A percentile compares a stretch with the other conserved stretches of the same genome.
Conservation (phyloP, 805 yeast species). For the Candida germanica region DNA sequence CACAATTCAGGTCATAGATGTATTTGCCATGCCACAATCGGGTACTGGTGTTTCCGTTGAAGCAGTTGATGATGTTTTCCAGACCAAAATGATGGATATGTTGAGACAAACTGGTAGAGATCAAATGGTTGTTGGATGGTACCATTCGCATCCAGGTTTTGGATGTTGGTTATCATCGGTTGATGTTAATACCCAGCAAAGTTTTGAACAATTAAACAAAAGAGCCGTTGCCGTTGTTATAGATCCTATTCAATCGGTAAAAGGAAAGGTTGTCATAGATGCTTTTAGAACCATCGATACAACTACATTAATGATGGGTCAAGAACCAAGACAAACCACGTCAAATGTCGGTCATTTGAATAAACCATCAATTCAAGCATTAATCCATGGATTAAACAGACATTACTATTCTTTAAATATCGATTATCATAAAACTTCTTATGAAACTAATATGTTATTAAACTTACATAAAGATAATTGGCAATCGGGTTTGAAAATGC, state of each 20-base stretch:
- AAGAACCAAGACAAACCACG: constrained; percentile 97
- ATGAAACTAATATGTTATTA: constrained; percentile 90
- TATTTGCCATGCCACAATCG: constrained; percentile 98
- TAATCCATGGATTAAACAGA: constrained; percentile 95
- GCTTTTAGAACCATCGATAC: constrained; percentile 95
- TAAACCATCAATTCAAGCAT: constrained; percentile 94
- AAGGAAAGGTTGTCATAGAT: constrained; percentile 98
- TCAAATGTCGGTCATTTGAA: constrained; percentile 93
- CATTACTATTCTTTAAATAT: constrained; percentile 94
- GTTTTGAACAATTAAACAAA: constrained; percentile 92
- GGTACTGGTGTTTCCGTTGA: constrained; percentile 99
- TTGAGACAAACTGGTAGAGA: constrained; percentile 98
- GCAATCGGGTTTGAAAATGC: constrained; percentile 85
- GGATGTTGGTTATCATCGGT: constrained; percentile 99
- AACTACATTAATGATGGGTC: constrained; percentile 86
- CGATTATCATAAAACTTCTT: constrained; percentile 87
- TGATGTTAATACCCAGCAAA: constrained; percentile 96
- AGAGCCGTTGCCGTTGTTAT: constrained; percentile 98
- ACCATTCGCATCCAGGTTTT: constrained; percentile 98
- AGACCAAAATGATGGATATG: constrained; percentile 99
- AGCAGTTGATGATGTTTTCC: constrained; percentile 98
- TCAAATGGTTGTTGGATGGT: constrained; percentile 99
- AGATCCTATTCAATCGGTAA: constrained; percentile 97
- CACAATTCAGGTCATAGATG: constrained; percentile 95
- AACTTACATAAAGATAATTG: constrained; percentile 93